Conservation (phyloP, 2,329 filamentous ascomycete species). For the Xylariomycetidae sp. region DNA sequence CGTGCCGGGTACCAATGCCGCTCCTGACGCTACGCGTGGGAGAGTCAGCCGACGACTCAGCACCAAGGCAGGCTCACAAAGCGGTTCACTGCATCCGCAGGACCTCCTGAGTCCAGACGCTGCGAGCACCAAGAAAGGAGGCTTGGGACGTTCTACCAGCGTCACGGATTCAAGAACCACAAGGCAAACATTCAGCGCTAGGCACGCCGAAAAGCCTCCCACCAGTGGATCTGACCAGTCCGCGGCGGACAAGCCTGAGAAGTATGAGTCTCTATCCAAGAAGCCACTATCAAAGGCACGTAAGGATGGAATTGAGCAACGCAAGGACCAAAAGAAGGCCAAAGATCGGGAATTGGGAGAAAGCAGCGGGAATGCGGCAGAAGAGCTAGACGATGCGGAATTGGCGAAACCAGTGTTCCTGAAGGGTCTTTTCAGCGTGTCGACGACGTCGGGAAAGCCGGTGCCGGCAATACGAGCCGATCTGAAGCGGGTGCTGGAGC, state of each 20-base stretch:
- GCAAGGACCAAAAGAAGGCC: conserved; percentile 66
- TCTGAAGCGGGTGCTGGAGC: conserved; percentile 81
- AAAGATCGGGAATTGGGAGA: conserved; percentile 73
- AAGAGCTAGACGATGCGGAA: conserved; percentile 62
- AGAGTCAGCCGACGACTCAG: too few relatives aligned
- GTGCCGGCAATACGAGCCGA: conserved; percentile 80
- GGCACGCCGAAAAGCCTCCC: conserved; percentile 64
- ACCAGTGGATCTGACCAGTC: conserved; percentile 79
- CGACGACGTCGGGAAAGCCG: conserved; percentile 89
- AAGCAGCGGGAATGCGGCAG: conserved; percentile 53
- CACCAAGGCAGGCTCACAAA: too few relatives aligned
- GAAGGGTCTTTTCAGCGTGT: conserved; percentile 95
- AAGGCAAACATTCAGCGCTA: conserved; percentile 48
- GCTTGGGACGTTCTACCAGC: conserved; percentile 79
- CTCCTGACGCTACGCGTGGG: too few relatives aligned
- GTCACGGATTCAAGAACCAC: conserved; percentile 84
- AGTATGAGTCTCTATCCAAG: too few relatives aligned
- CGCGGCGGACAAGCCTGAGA: conserved; percentile 44
- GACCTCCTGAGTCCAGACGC: too few relatives aligned
- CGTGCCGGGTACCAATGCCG: too few relatives aligned
- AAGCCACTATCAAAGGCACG: conserved; percentile 79
- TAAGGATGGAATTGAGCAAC: conserved; percentile 85
- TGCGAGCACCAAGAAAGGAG: conserved; percentile 60
- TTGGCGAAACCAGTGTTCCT: conserved; percentile 90
- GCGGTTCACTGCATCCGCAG: too few relatives aligned